phyloP scores from a whole-genome alignment of 768 basidiomycete species.

The Leucocoprinus sp. region DNA sequence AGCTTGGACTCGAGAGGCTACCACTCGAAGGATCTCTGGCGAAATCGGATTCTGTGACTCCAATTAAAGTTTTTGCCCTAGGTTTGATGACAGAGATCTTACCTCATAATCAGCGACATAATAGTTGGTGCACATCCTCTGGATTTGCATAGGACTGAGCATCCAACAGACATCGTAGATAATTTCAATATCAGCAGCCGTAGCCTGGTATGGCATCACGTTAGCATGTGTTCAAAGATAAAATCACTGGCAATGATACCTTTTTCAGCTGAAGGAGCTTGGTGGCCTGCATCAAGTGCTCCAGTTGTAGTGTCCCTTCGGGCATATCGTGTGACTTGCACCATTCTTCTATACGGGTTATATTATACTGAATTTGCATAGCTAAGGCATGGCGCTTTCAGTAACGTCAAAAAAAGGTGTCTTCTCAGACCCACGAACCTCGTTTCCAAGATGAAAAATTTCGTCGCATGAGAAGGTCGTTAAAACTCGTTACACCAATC shows the following conservation, averaged over 20 bases:
- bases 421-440: conserved; percentile 45
- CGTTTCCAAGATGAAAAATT: conserved; percentile 99
- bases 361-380: conserved; percentile 99
- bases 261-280: conserved; percentile 98
- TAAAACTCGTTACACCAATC: conserved; percentile 95
- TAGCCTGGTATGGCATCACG: conserved; percentile 47
- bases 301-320: conserved; percentile 92
- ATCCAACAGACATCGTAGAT: conserved; percentile 99
- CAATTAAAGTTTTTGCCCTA: conserved; percentile 6
- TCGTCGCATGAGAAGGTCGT: conserved; percentile 95
- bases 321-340: conserved; percentile 99
- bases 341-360: conserved; percentile 97
- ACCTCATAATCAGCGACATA: conserved; percentile 99
- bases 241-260: conserved; percentile 30
- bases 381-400: conserved; percentile 39
- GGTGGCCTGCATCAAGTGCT: conserved; percentile 99
- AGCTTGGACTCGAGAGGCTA: conserved; percentile 90
- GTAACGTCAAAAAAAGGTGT: not conserved
- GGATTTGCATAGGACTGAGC: conserved; percentile 98
- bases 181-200: conserved; percentile 93
- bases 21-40: conserved; percentile 92
- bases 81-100: conserved; percentile 14
- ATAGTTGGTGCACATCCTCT: conserved; percentile 98
- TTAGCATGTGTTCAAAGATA: conserved; percentile 8
- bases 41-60: conserved; percentile 80